These are phyloP conservation scores for Ordospora pajunii DNA, from an alignment of 371 early-diverging fungal species.

Conservation along the genomic window DNA sequence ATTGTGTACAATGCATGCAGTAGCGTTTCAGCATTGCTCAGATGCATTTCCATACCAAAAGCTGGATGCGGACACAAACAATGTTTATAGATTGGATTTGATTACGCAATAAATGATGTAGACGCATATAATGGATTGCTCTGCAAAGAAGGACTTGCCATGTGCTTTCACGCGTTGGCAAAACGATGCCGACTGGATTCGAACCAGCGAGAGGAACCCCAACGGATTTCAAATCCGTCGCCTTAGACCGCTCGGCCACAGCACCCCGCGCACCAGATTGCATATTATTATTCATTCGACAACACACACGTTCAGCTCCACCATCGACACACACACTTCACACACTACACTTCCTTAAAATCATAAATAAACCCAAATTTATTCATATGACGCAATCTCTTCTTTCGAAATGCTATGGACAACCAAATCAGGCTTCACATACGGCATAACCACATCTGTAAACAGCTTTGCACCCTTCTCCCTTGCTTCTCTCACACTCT, in stretches of 20 bases:
- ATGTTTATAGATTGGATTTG: too few relatives aligned
- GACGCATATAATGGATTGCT: too few relatives aligned
- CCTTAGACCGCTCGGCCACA: constrained; percentile 37
- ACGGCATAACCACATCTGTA: constrained; percentile 56
- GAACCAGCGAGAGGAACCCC: constrained; percentile 33
- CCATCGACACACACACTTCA: too few relatives aligned
- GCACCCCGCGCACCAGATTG: neutral
- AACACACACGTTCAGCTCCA: neutral
- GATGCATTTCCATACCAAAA: too few relatives aligned
- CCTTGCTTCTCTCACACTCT: constrained; percentile 48
- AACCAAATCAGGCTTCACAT: constrained; percentile 17
- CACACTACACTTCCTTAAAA: too few relatives aligned
- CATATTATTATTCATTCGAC: neutral
- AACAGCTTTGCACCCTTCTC: constrained; percentile 47
- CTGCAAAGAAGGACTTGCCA: too few relatives aligned
- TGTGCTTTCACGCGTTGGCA: too few relatives aligned
- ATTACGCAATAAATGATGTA: too few relatives aligned
- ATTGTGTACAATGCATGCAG: too few relatives aligned
- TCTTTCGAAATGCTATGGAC: constrained; percentile 41
- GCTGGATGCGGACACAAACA: too few relatives aligned
- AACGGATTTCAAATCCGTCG: constrained; percentile 38
- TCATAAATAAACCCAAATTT: constrained; percentile 13
- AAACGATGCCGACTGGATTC: constrained; percentile 32
- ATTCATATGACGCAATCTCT: constrained; percentile 40
- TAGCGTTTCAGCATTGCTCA: too few relatives aligned